Percentiles rank a stretch among this genome's conserved stretches.
These are phyloP conservation scores for Pseudognaphalium luteoalbum DNA, from an alignment of 129 eudicot species.

Conservation along the genomic window DNA sequence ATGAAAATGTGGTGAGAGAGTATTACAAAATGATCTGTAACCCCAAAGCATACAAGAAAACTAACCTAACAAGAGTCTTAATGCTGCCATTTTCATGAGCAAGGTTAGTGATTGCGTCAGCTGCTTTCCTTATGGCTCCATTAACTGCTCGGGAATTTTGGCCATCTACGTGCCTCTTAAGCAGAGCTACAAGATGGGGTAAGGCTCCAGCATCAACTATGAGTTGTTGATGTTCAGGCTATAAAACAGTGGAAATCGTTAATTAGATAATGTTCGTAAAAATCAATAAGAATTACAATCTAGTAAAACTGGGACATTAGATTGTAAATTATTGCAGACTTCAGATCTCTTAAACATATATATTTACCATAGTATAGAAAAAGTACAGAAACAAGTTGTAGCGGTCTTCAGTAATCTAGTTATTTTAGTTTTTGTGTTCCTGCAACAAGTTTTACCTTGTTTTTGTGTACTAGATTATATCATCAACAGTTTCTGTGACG, in stretches of 20 bases:
- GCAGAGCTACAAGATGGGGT: conserved; percentile 72
- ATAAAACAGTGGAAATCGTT: conserved; percentile 17
- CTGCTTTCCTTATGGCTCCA: conserved; percentile 82
- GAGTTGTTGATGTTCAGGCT: conserved; percentile 90
- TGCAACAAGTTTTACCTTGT: conserved; percentile 9
- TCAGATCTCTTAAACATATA: neutral
- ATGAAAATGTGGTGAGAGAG: conserved; percentile 6
- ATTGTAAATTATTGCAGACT: neutral
- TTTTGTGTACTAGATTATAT: neutral
- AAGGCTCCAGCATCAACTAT: conserved; percentile 96
- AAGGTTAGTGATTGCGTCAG: conserved; percentile 95
- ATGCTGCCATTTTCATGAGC: conserved; percentile 90
- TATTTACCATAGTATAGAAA: neutral
- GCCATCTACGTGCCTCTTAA: conserved; percentile 48
- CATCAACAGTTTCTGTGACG: neutral
- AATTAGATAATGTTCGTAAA: neutral
- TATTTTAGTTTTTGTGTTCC: too few relatives aligned
- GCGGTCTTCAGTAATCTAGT: conserved; percentile 3
- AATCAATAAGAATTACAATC: neutral
- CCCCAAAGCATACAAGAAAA: neutral
- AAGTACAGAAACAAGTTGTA: neutral
- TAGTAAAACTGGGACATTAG: neutral
- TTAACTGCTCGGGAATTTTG: conserved; percentile 53
- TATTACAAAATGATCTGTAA: neutral
- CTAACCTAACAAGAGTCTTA: conserved; percentile 80